Base-by-base conservation (phyloP, 2,329 filamentous ascomycete species). In the Colletotrichum graminicola region DNA sequence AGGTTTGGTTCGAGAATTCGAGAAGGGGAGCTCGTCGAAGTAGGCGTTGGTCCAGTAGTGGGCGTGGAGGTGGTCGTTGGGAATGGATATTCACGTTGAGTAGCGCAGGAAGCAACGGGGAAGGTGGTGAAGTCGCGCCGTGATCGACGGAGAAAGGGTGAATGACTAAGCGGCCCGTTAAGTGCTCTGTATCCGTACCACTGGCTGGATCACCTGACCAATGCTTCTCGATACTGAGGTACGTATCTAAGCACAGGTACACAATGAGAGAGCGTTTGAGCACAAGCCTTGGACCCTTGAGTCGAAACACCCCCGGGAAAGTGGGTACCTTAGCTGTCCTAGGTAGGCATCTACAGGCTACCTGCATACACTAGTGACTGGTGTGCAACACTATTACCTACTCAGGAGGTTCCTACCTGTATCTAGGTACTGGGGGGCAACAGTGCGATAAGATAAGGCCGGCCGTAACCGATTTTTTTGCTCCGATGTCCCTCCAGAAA, bases 361-460 rank as follows among this genome's bases (percentile, higher is more conserved):
- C n/a, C n/a, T n/a, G n/a, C n/a, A n/a, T n/a, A n/a, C n/a, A n/a
- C n/a, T n/a, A n/a, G n/a, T n/a, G n/a, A n/a, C n/a, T n/a, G n/a
- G n/a, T n/a, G n/a, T n/a, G n/a, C n/a, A n/a, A n/a, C n/a, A n/a
- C n/a, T n/a, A n/a, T n/a, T n/a, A 6, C 3, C 29, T 49, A 12
- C 5, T 18, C 8, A 11, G 18, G 5, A 14, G 3, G 18, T 62
- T 43, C 43, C 39, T 41, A 16, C 14, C 14, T 41, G n/a, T n/a
- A 41, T 14, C 39, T 16, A 18, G 39, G 14, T 41, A 41, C 14
- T 5, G 39, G 4, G 14, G 12, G 5, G 41, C n/a, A n/a, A 43
- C 41, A 18, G 16, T 43, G 29, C 54, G 69, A 72, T 72, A 72
- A 72, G 69, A 72, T 72, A 72, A 72, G 56, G 54, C 65, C 69